phyloP scores from a whole-genome alignment of 2,329 filamentous ascomycete species.

The Cercospora berteroae region DNA sequence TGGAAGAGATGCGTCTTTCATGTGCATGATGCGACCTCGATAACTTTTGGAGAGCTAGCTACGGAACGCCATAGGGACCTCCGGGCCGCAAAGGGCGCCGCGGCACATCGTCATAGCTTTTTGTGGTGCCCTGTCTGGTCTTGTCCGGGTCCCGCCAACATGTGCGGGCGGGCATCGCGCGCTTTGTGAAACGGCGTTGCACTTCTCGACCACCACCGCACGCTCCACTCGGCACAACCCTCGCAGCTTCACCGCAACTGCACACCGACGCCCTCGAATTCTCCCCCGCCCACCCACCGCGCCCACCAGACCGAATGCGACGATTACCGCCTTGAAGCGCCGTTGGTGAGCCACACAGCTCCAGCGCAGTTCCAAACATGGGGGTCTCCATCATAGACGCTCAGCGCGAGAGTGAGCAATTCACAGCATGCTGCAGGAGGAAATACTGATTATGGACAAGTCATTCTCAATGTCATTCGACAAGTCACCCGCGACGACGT shows the following conservation, averaged over 20 bases:
- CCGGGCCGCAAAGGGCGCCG: not conserved
- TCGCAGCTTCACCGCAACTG: not conserved
- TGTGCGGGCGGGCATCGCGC: not conserved
- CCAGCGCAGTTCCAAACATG: constrained; percentile 46
- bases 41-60: not conserved
- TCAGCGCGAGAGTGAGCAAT: constrained; percentile 68
- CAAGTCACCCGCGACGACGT: constrained; percentile 73
- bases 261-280: not conserved
- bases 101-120: constrained; percentile 5
- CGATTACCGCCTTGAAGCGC: constrained; percentile 6
- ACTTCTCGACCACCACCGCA: not conserved
- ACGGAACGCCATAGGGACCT: constrained; percentile 4
- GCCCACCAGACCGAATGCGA: constrained; percentile 3
- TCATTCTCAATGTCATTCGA: constrained; percentile 69
- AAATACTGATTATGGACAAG: not conserved
- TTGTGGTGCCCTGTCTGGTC: not conserved
- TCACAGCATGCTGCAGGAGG: not conserved
- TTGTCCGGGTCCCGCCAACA: constrained; percentile 3
- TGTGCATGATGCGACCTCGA: not conserved
- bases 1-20: not conserved
- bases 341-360: constrained; percentile 6
- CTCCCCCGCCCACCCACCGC: not conserved
- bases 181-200: not conserved
- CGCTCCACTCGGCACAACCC: not conserved
- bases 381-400: constrained; percentile 79